These are phyloP conservation scores for Seminavis robusta DNA, from an alignment of 108 stramenopile genomes.

Conservation along the genomic window DNA sequence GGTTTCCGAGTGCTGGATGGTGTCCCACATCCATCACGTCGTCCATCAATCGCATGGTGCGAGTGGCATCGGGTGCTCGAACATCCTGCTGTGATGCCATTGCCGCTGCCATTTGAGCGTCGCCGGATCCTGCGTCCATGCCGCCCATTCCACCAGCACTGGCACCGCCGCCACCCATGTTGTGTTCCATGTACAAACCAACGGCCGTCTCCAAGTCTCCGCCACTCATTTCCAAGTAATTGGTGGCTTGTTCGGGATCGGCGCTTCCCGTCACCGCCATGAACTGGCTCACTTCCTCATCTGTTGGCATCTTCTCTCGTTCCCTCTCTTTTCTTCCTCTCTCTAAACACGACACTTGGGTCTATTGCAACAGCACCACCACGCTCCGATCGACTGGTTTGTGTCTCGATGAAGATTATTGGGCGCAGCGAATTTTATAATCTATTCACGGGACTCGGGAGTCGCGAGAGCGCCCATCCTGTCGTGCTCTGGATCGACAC, in stretches of 20 bases:
- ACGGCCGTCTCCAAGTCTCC: constrained; percentile 72
- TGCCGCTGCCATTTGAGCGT: constrained; percentile 3
- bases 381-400: no score
- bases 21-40: constrained; percentile 24
- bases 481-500: no score
- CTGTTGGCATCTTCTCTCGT: no score
- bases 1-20: not conserved
- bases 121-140: not conserved
- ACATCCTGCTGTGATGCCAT: constrained; percentile 12
- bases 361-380: no score
- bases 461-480: no score
- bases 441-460: no score
- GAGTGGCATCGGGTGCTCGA: constrained; percentile 83
- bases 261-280: constrained; percentile 66
- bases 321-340: no score
- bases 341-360: no score
- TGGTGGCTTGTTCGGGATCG: constrained; percentile 46
- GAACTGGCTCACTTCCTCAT: constrained; percentile 72
- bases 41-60: constrained; percentile 82
- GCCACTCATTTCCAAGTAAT: constrained; percentile 85
- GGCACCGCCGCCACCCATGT: constrained; percentile 33
- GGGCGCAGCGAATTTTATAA: no score
- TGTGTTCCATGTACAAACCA: constrained; percentile 65
- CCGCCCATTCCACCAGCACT: constrained; percentile 22
- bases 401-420: no score